Evolutionary conservation across 1,284 basidiomycete species (phyloP), one percentile per base, ranked within the genome.

Genomic region (Apiotrichum veenhuisii): DNA sequence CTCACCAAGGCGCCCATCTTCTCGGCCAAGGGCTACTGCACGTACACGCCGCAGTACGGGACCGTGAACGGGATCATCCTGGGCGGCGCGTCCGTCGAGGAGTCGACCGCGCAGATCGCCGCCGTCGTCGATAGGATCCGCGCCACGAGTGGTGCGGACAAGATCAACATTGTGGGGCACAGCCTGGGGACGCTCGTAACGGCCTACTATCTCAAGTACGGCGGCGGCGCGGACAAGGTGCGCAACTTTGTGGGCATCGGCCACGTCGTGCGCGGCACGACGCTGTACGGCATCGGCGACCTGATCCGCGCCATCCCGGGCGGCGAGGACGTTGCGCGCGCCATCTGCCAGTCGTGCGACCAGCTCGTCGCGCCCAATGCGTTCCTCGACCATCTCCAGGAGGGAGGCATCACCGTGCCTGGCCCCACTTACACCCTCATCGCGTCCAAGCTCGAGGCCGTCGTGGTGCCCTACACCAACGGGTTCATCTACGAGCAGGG

Each of bases 181-280:
- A 22, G n/a, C 7, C 23, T 38, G n/a, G 52, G 52, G 25, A 53
- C 52, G 11, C 38, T 44, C 8, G 52, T 53, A 5, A 23, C 18
- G 1, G 9, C 52, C n/a, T 46, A 46, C 27, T 53, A 47, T 20
- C n/a, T 53, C 23, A 53, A 53, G 27, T 53, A 30, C 23, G 52
- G 15, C 26, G 52, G 52, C 15, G 52, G 52, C 34, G 50, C 42
- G 9, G 25, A 5, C 42, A 18, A 38, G 23, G 50, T 52, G 26
- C 20, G 23, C 37, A 22, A 37, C 26, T 53, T 47, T n/a, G 52
- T 53, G 20, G 43, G 36, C 26, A 46, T 53, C 37, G 52, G 52
- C 7, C n/a, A 30, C 36, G 45, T 40, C 20, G 46, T 40, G 25
- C 23, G 44, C n/a, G 52, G 52, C n/a, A 47, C 52, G 14, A 18